Evolutionary conservation across 345 rosid genomes (phyloP), one percentile per base, ranked within the genome.

Genomic region (Dovyalis caffra): DNA sequence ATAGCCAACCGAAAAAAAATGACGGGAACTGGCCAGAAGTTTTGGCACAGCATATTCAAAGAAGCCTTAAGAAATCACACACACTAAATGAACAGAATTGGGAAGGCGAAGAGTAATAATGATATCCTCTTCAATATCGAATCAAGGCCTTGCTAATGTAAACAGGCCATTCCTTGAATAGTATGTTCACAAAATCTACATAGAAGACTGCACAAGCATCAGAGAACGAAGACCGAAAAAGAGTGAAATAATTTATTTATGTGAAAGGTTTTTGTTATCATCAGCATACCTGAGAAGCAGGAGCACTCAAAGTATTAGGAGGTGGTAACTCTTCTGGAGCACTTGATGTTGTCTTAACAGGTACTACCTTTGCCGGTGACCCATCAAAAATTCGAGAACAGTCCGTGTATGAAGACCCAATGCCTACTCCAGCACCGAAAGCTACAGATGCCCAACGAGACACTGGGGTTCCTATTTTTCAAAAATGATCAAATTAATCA

Each of bases 381-480:
- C 88, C 91, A 76, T 83, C 76, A 74, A 93, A 93, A 63, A 83
- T 65, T 63, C 64, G 92, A 81, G 89, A 83, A 77, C 96, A 93
- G 40, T 93, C 98, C 0, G 91, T 74, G 78, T 89, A 92, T 8
- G 99, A 96, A 61, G 98, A 93, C 40, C 99, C 99, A 83, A 93
- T 83, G 63, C 98, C 99, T 47, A 90, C 69, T 60, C 99, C 98
- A 74, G 99, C 96, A 80, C 98, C 98, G 64, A 95, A 91, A 25
- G 98, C 97, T 68, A 95, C 81, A 56, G 96, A 84, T 21, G 96
- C 94, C 99, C 97, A 90, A 62, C 96, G 91, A 49, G 90, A 83
- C 71, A 77, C 90, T 6, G 97, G 99, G 79, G 89, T 91, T 89
- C 98, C 98, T 95, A 77, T 45, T 66, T 49, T 18, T 16, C 61